A percentile compares a stretch with the other conserved stretches of the same genome.
phyloP scores from a whole-genome alignment of 805 yeast species.

The Myxozyma lipomycoides region DNA sequence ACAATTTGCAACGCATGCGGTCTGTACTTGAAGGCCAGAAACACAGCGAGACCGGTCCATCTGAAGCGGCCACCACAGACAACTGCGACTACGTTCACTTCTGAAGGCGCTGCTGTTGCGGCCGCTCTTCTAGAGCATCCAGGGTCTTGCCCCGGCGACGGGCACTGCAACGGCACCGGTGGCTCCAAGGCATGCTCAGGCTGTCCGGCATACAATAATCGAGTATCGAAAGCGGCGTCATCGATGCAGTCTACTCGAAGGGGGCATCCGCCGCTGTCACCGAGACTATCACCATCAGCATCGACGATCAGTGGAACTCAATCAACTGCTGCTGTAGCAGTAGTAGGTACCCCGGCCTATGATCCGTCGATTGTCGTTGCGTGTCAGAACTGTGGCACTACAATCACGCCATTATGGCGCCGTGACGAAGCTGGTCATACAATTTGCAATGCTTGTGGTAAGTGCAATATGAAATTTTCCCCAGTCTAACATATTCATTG shows the following conservation, averaged over 20 bases:
- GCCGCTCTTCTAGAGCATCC: conserved; percentile 6
- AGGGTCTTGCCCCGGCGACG: conserved; percentile 70
- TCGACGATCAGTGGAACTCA: neutral
- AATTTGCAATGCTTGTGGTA: conserved; percentile 84
- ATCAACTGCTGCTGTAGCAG: too few species aligned
- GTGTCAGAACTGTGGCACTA: conserved; percentile 78
- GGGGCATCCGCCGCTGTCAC: neutral
- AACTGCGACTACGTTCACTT: neutral
- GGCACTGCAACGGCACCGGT: conserved; percentile 84
- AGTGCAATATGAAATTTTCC: conserved; percentile 5
- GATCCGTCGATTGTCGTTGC: conserved; percentile 52
- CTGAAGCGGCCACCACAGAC: conserved; percentile 47
- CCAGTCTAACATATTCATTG: too few species aligned
- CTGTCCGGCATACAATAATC: conserved; percentile 78
- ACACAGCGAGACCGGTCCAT: conserved; percentile 62
- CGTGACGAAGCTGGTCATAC: conserved; percentile 77
- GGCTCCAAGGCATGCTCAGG: conserved; percentile 76
- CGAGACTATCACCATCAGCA: neutral
- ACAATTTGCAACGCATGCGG: conserved; percentile 97
- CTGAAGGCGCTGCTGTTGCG: conserved; percentile 5
- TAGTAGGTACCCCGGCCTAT: neutral
- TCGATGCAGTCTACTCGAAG: too few species aligned
- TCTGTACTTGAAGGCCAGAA: conserved; percentile 58
- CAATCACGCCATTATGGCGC: conserved; percentile 84
- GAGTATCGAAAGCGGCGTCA: conserved; percentile 39